phyloP scores from a whole-genome alignment of 768 basidiomycete genomes.

The Rossbeevera mucosa region DNA sequence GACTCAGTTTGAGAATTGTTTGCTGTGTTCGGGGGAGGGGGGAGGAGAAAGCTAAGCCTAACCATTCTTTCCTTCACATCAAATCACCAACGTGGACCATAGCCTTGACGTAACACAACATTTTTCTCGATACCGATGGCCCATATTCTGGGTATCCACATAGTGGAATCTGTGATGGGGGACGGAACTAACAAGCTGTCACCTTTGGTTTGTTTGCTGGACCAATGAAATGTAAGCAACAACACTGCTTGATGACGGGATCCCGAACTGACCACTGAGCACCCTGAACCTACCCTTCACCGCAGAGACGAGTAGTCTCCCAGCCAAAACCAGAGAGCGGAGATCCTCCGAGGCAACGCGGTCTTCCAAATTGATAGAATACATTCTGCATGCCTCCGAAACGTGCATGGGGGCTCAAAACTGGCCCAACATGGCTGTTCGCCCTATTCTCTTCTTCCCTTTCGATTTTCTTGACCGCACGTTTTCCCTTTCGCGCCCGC shows the following conservation, averaged over 20 bases:
- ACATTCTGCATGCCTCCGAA: constrained; percentile 23
- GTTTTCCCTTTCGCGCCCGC: neutral
- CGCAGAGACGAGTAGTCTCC: constrained; percentile 8
- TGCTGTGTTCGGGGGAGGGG: no score
- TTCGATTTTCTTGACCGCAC: neutral
- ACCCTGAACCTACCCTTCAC: constrained; percentile 10
- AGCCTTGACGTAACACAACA: neutral
- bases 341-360: constrained; percentile 24
- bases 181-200: constrained; percentile 1
- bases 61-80: neutral
- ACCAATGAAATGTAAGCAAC: constrained; percentile 15
- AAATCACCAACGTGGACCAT: neutral
- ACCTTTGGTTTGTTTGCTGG: neutral
- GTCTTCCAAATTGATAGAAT: constrained; percentile 19
- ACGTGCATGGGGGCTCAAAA: constrained; percentile 22
- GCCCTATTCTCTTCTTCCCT: neutral
- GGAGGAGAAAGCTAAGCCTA: neutral
- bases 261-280: constrained; percentile 7
- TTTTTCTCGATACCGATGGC: constrained; percentile 1
- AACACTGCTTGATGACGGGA: constrained; percentile 1
- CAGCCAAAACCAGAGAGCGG: constrained; percentile 23
- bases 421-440: constrained; percentile 7
- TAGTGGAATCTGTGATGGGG: neutral
- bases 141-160: constrained; percentile 10
- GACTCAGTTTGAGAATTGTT: neutral